A percentile compares a stretch with the other conserved stretches of the same genome.
Conservation (phyloP, 2,329 filamentous ascomycete species). For the Monosporascus sp. region DNA sequence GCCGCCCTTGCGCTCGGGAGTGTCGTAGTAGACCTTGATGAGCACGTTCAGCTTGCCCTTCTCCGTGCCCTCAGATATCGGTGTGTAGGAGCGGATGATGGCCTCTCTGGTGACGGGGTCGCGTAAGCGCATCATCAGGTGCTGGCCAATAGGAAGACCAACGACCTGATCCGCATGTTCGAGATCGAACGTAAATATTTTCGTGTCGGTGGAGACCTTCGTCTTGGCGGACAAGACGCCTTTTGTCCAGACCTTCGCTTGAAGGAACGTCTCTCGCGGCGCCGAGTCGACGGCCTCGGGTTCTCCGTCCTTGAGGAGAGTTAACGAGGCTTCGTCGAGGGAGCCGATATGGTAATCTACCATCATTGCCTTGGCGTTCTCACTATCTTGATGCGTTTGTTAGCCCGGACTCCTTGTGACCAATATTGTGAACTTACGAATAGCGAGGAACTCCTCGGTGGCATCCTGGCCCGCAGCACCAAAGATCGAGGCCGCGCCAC, state of each 20-base stretch:
- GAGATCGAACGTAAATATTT: constrained; percentile 76
- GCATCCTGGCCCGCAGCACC: constrained; percentile 77
- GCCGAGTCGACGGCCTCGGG: constrained; percentile 29
- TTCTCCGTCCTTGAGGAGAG: constrained; percentile 43
- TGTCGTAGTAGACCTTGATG: constrained; percentile 75
- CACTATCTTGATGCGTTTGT: constrained; percentile 60
- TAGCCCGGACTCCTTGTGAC: constrained; percentile 18
- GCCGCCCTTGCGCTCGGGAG: constrained; percentile 55
- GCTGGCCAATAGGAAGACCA: constrained; percentile 79
- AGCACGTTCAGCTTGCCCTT: constrained; percentile 68
- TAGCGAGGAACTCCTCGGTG: constrained; percentile 86
- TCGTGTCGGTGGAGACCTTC: constrained; percentile 70
- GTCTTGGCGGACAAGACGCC: constrained; percentile 64
- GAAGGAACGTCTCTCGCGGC: constrained; percentile 61
- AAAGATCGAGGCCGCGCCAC: constrained; percentile 79
- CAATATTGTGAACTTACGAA: constrained; percentile 60
- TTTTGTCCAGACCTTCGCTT: constrained; percentile 68
- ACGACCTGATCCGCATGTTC: constrained; percentile 65
- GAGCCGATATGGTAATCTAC: constrained; percentile 77
- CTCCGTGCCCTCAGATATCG: constrained; percentile 60
- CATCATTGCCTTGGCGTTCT: constrained; percentile 92
- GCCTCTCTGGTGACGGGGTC: constrained; percentile 66
- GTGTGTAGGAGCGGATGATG: constrained; percentile 84
- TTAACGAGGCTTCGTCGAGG: constrained; percentile 57
- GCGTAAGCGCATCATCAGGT: constrained; percentile 76